A percentile compares a stretch with the other conserved stretches of the same genome.
Evolutionary conservation across 2,329 filamentous ascomycete genomes (phyloP).

Genomic region (Clarireedia homoeocarpa): DNA sequence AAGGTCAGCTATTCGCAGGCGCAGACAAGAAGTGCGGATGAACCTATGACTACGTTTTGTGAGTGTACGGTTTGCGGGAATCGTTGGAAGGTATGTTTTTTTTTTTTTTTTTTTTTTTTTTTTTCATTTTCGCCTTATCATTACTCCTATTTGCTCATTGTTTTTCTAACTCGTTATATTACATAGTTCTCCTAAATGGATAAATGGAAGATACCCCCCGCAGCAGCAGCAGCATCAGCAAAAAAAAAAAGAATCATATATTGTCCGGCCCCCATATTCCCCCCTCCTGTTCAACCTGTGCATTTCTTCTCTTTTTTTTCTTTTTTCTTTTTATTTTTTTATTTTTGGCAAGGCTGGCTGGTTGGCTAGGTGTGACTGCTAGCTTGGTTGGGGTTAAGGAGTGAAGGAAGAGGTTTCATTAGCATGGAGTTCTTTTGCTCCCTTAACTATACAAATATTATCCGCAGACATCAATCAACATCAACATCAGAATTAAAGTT

Average conservation of each 20-base stretch:
- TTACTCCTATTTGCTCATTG: background rate
- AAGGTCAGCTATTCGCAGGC: constrained; percentile 95
- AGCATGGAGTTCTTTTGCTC: background rate
- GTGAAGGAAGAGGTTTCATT: background rate
- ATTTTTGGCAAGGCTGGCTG: too few relatives aligned
- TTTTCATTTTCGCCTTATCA: constrained; percentile 6
- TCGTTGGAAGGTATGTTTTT: constrained; percentile 55
- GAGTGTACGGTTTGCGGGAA: constrained; percentile 63
- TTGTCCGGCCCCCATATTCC: background rate
- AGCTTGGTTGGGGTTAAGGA: constrained; percentile 22
- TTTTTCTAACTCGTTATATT: too few relatives aligned
- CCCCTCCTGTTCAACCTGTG: background rate
- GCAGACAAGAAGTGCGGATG: constrained; percentile 91
- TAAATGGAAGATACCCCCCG: background rate
- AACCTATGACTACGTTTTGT: constrained; percentile 77
- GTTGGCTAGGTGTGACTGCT: too few relatives aligned
- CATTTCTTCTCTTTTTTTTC: constrained; percentile 17
- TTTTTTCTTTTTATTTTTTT: constrained; percentile 9
- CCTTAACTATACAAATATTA: too few relatives aligned
- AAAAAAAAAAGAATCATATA: background rate
- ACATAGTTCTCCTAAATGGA: constrained; percentile 27
- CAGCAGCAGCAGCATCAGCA: background rate
- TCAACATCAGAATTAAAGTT: too few relatives aligned
- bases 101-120: constrained; percentile 6
- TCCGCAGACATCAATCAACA: too few relatives aligned